Evolutionary conservation across 2,329 filamentous ascomycete genomes (phyloP).

Genomic region (Alternaria sp.): DNA sequence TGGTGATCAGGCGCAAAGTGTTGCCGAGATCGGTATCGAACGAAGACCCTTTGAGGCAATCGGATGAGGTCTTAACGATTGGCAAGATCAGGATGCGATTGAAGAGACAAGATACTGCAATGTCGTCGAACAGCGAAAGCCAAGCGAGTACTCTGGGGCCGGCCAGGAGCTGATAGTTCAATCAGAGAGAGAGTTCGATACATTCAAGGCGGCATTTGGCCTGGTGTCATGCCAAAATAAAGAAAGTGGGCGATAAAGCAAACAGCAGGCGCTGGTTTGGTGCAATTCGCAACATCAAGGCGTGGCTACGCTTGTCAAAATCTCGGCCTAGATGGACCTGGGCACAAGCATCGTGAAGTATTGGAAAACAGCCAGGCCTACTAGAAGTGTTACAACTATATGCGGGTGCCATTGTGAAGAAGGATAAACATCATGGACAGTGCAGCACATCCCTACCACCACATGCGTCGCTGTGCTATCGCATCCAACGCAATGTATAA

Average conservation of each 20-base stretch:
- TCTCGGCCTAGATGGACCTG: no score
- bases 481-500: no score
- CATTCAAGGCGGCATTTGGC: not conserved
- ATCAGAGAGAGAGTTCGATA: not conserved
- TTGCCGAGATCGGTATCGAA: not conserved
- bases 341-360: no score
- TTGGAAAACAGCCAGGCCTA: no score
- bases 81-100: not conserved
- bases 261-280: not conserved
- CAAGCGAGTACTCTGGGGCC: not conserved
- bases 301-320: not conserved
- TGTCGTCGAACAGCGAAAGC: not conserved
- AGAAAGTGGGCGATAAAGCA: not conserved
- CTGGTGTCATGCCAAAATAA: not conserved
- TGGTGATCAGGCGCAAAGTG: not conserved
- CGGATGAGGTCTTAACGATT: not conserved
- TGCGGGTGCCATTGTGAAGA: no score
- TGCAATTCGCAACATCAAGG: not conserved
- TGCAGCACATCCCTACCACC: no score
- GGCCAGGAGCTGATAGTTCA: not conserved
- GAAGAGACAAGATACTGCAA: not conserved
- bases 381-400: no score
- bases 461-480: no score
- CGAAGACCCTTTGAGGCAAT: not conserved
- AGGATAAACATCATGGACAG: no score